A percentile compares a stretch with the other conserved stretches of the same genome.
Conservation (phyloP, 257 asterid species). For the Nicotiana obtusifolia region DNA sequence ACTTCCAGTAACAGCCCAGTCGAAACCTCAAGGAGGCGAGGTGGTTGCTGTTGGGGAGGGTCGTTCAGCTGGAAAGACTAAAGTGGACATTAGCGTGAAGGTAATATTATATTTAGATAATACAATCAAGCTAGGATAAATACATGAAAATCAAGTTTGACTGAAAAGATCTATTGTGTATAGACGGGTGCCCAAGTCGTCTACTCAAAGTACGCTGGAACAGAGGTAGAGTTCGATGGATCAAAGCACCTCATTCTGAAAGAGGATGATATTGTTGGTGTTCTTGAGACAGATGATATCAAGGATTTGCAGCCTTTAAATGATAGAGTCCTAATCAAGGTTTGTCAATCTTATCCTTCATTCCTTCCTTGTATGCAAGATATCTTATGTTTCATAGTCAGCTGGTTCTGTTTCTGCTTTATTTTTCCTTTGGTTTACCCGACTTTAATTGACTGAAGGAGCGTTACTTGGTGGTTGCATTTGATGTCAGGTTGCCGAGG, state of each 20-base stretch:
- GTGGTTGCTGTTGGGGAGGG: conserved; percentile 96
- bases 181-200: conserved; percentile 81
- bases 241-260: conserved; percentile 71
- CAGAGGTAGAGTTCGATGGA: conserved; percentile 90
- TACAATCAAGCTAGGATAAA: not conserved
- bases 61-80: conserved; percentile 64
- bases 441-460: not conserved
- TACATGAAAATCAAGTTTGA: not conserved
- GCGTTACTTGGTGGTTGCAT: not conserved
- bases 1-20: conserved; percentile 66
- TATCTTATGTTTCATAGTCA: not conserved
- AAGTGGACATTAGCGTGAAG: conserved; percentile 72
- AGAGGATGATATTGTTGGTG: conserved; percentile 93
- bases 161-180: conserved; percentile 10
- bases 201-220: conserved; percentile 92
- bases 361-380: not conserved
- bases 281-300: conserved; percentile 75
- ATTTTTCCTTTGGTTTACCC: not conserved
- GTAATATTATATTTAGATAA: conserved; percentile 24
- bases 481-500: conserved; percentile 63
- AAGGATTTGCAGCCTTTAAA: conserved; percentile 85
- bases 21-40: conserved; percentile 82
- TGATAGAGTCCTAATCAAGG: conserved; percentile 90
- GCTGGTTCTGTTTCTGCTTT: not conserved
- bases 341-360: conserved; percentile 10